Evolutionary conservation across 2,329 filamentous ascomycete genomes (phyloP), one percentile per base, ranked within the genome.

Genomic region (Phyllosticta citriasiana): DNA sequence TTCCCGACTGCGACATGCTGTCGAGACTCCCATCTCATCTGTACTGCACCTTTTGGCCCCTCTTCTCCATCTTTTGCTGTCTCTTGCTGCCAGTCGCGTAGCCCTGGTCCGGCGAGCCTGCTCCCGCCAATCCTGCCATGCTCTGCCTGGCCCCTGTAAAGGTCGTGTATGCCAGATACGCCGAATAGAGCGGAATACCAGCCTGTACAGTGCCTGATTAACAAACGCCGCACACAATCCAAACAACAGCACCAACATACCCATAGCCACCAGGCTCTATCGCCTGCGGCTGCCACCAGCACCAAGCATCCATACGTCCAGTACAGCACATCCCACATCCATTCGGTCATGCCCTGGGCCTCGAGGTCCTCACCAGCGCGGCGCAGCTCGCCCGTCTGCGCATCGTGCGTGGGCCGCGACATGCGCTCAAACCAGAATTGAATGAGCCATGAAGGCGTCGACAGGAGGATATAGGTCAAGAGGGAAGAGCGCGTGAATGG

Each of bases 261-360:
- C 74, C 82, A 88, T 40, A 84, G 65, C 79, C 84, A 84, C 87
- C 87, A 89, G 3, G 79, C 89, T 78, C 87, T 87, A 72, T 97
- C 91, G 3, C 94, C 94, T 55, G 93, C 83, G 27, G 96, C 65
- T 16, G 88, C 82, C 14, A 87, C 91, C n/a, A 88, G 74, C 8
- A 87, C 75, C 51, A 90, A 78, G 59, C 86, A 88, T 10, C 84
- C 86, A 87, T 92, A 97, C 0, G 91, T 97, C 78, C 96, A 91
- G 84, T 96, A 97, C 59, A 96, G 79, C 57, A 96, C 84, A 76
- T 99, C 94, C 82, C 96, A 99, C 88, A 97, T 90, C 79, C 95
- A 97, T 77, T 97, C 94, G 10, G 93, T 97, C 78, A 99, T 77
- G 4, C 94, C 94, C 35, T 87, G 83, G 9, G 91, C 89, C 59